These are phyloP conservation scores for Sisymbrium irio DNA, from an alignment of 345 rosid genomes.

Conservation along the genomic window DNA sequence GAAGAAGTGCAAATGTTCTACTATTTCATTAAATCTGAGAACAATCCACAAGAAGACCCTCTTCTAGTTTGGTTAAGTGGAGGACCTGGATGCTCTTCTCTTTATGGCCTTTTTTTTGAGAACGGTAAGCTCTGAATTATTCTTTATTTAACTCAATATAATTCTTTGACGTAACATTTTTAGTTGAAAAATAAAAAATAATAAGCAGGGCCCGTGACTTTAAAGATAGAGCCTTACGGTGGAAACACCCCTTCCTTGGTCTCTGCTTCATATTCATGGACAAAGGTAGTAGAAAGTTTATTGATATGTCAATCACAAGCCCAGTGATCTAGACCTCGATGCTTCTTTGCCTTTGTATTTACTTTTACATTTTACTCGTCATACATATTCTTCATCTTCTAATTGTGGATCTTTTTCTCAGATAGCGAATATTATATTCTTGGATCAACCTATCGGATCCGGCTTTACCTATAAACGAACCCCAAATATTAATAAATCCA, in stretches of 20 bases:
- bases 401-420: slow-evolving; percentile 37
- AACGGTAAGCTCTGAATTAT: slow-evolving; percentile 5
- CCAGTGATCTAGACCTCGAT: too few relatives aligned
- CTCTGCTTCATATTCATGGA: slow-evolving; percentile 59
- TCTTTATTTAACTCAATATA: not conserved
- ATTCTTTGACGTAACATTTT: not conserved
- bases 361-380: too few relatives aligned
- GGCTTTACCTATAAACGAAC: slow-evolving; percentile 64
- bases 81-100: too few relatives aligned
- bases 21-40: too few relatives aligned
- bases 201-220: slow-evolving; percentile 47
- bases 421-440: slow-evolving; percentile 55
- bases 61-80: too few relatives aligned
- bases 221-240: slow-evolving; percentile 41
- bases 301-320: too few relatives aligned
- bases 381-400: too few relatives aligned
- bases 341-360: too few relatives aligned
- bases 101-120: slow-evolving; percentile 5
- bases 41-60: too few relatives aligned
- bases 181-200: not conserved
- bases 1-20: too few relatives aligned
- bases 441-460: slow-evolving; percentile 65
- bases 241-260: slow-evolving; percentile 53
- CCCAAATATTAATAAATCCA: slow-evolving; percentile 21
- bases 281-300: slow-evolving; percentile 43